Evolutionary conservation across 805 yeast species (phyloP), one percentile per base, ranked within the genome.

Genomic region (Saturnispora mendoncae): DNA sequence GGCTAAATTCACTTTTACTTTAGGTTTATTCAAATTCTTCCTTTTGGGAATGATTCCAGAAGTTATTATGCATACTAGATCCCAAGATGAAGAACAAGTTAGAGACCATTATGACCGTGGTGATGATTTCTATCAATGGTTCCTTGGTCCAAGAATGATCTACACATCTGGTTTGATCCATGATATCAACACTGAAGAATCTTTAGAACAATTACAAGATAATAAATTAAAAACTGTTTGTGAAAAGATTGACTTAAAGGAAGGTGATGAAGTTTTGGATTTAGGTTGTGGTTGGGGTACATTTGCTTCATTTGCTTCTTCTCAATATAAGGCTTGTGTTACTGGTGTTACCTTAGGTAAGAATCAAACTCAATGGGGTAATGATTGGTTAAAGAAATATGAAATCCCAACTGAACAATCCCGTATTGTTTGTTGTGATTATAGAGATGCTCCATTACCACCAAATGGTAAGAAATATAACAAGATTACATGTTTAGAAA

Each of bases 231-330:
- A 84, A 57, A 66, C 81, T 55, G 94, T 86, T 41, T 87, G 94
- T 60, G 94, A 84, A 64, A 86, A 86, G 68, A 80, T 85, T 49
- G 83, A 73, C 46, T 69, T 86, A 53, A 57, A 78, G 56, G 54
- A 74, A 50, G 92, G 85, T 53, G 95, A 86, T 51, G 67, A 67
- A 46, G 68, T 85, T 60, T 76, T 86, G 46, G 96, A 86, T 57
- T 66, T 86, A 45, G 96, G 96, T 48, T 86, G 95, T 65, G 96
- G 96, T 53, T 86, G 96, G 96, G 96, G 96, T 58, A 83, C 96
- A 39, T 71, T 88, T 57, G 86, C 94, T 36, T 71, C 90, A 24
- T 85, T 69, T 62, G 87, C 92, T 24, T 83, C 94, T 3, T 73
- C 78, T 47, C 78, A 80, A 58, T 80, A 80, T 55, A 94, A 88